Conservation (phyloP, 148 eudicot species). For the Rhododendron kiyosumense region DNA sequence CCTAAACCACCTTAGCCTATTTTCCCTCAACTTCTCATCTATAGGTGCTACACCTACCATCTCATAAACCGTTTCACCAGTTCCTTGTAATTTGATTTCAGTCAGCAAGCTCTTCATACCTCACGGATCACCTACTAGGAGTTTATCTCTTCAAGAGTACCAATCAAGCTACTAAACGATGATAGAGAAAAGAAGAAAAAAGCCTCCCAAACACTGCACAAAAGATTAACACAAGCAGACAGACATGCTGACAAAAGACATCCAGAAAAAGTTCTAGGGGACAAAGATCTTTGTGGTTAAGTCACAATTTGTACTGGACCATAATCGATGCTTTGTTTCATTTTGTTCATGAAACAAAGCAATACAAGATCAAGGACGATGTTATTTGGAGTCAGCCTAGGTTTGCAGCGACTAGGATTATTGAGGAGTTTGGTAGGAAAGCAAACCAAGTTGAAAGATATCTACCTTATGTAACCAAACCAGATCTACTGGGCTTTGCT, state of each 20-base stretch:
- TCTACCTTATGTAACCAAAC: neutral
- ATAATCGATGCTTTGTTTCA: neutral
- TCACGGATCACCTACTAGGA: neutral
- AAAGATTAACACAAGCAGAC: neutral
- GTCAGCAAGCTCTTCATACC: neutral
- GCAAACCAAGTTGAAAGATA: neutral
- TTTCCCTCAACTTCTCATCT: no score
- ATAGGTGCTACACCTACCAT: no score
- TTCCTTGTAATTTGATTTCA: neutral
- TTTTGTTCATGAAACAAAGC: neutral
- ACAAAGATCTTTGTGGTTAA: neutral
- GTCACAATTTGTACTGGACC: neutral
- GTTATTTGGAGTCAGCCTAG: neutral
- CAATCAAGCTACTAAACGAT: neutral
- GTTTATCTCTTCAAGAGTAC: neutral
- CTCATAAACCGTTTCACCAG: neutral
- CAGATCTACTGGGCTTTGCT: neutral
- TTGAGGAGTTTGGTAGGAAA: neutral
- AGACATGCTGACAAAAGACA: neutral
- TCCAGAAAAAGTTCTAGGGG: neutral
- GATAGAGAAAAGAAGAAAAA: neutral
- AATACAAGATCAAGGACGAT: neutral
- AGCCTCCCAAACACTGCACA: neutral
- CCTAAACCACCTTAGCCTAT: no score
- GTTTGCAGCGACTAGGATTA: neutral